A percentile compares a stretch with the other conserved stretches of the same genome.
Conservation (phyloP, 768 basidiomycete species). For the Lentinula aciculospora region DNA sequence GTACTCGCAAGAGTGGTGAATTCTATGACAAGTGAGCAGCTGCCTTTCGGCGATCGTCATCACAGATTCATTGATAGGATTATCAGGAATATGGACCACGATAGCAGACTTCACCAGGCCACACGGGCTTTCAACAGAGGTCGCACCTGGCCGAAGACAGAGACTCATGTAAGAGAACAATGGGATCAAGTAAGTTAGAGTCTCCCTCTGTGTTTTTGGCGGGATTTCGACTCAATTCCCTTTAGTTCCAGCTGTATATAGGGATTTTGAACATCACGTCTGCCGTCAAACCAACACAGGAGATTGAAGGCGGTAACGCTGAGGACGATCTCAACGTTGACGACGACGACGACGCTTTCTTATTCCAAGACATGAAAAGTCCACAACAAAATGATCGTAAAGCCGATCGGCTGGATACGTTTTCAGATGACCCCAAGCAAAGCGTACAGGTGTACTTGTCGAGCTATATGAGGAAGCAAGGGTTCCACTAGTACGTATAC, state of each 20-base stretch:
- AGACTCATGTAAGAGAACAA: slow-evolving; percentile 33
- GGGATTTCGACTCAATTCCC: background rate
- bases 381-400: slow-evolving; percentile 26
- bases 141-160: slow-evolving; percentile 18
- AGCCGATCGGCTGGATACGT: slow-evolving; percentile 40
- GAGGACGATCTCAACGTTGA: slow-evolving; percentile 27
- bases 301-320: slow-evolving; percentile 14
- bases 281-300: slow-evolving; percentile 27
- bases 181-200: slow-evolving; percentile 56
- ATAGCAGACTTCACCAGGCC: slow-evolving; percentile 20
- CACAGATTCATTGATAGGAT: too few species aligned
- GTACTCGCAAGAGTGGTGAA: background rate
- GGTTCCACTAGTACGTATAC: slow-evolving; percentile 55
- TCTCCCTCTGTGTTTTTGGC: background rate
- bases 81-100: background rate
- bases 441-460: slow-evolving; percentile 65
- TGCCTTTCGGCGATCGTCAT: background rate
- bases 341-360: slow-evolving; percentile 17
- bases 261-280: slow-evolving; percentile 51
- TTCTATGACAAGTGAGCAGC: background rate
- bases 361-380: too few species aligned
- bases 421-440: slow-evolving; percentile 58
- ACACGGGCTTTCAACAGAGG: slow-evolving; percentile 17
- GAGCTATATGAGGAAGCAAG: slow-evolving; percentile 60
- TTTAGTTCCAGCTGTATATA: slow-evolving; percentile 55